Conservation (phyloP, 2,329 filamentous ascomycete species). For the Mycocentrospora acerina region DNA sequence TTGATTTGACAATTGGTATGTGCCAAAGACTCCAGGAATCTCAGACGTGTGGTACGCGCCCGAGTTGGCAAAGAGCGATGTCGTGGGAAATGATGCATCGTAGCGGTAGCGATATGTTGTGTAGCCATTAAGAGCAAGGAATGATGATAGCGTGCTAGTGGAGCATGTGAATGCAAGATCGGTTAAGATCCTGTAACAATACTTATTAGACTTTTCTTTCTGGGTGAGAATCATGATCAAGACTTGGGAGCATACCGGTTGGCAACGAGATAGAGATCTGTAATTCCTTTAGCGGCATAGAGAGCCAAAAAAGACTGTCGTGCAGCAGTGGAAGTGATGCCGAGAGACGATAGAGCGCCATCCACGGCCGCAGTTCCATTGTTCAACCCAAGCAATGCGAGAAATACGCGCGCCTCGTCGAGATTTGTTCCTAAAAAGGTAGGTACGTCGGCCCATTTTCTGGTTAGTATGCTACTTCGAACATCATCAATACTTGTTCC, state of each 20-base stretch:
- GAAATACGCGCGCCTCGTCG: conserved; percentile 12
- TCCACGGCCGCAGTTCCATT: conserved; percentile 7
- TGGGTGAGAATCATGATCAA: no score
- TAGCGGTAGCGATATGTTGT: conserved; percentile 21
- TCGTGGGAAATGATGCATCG: conserved; percentile 13
- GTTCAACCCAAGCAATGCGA: conserved; percentile 5
- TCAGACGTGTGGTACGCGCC: conserved; percentile 23
- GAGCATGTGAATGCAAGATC: conserved; percentile 12
- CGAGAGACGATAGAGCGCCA: conserved; percentile 1
- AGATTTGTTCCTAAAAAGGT: conserved; percentile 11
- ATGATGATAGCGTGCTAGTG: conserved; percentile 5
- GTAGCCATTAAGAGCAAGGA: conserved; percentile 9
- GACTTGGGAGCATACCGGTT: conserved; percentile 1
- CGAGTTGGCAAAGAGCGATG: conserved; percentile 9
- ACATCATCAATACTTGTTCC: conserved; percentile 11
- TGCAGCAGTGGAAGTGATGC: conserved; percentile 5
- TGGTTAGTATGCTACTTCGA: conserved; percentile 5
- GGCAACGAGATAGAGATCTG: conserved; percentile 2
- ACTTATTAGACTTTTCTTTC: no score
- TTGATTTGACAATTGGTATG: conserved; percentile 12
- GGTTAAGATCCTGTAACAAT: conserved; percentile 3
- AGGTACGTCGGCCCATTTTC: conserved; percentile 10
- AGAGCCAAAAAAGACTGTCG: conserved; percentile 3
- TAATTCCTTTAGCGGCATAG: conserved; percentile 5
- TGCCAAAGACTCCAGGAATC: conserved; percentile 24